Percentiles rank a stretch among this genome's conserved stretches.
phyloP scores from a whole-genome alignment of 495 filamentous ascomycete species.

The Extremus antarcticus region DNA sequence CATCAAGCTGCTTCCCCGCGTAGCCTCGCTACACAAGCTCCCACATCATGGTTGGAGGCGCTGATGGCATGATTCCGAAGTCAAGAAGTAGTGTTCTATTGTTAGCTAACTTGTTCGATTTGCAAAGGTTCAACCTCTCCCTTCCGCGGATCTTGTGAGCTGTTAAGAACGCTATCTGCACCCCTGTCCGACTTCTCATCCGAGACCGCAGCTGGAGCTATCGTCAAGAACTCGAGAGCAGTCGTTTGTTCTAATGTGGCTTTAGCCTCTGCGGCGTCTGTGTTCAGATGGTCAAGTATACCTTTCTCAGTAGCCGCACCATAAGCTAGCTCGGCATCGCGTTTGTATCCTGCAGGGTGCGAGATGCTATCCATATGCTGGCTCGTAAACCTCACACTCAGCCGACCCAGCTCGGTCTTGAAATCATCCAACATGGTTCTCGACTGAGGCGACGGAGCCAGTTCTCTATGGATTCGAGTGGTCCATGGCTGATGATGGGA shows the following conservation, averaged over 20 bases:
- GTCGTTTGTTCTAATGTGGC: background rate
- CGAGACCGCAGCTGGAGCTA: background rate
- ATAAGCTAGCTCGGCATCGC: background rate
- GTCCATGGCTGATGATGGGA: background rate
- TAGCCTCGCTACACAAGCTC: too few species aligned
- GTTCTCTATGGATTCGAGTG: background rate
- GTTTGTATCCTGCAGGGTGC: background rate
- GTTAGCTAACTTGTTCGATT: too few species aligned
- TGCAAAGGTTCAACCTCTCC: background rate
- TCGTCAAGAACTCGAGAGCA: background rate
- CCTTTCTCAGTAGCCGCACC: background rate
- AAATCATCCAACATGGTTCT: too few species aligned
- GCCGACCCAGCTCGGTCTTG: too few species aligned
- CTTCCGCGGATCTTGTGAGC: background rate
- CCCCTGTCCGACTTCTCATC: background rate
- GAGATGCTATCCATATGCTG: background rate
- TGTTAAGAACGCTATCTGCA: too few species aligned
- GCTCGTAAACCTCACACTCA: constrained; percentile 10
- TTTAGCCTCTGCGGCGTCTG: background rate
- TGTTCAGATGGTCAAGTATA: background rate
- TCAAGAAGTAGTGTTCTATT: too few species aligned
- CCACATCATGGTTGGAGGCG: too few species aligned
- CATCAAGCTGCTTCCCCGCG: too few species aligned
- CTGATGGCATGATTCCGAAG: too few species aligned
- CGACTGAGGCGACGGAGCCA: background rate